Base-by-base conservation (phyloP, 1,284 basidiomycete species). In the Cryptococcus hybrid region DNA sequence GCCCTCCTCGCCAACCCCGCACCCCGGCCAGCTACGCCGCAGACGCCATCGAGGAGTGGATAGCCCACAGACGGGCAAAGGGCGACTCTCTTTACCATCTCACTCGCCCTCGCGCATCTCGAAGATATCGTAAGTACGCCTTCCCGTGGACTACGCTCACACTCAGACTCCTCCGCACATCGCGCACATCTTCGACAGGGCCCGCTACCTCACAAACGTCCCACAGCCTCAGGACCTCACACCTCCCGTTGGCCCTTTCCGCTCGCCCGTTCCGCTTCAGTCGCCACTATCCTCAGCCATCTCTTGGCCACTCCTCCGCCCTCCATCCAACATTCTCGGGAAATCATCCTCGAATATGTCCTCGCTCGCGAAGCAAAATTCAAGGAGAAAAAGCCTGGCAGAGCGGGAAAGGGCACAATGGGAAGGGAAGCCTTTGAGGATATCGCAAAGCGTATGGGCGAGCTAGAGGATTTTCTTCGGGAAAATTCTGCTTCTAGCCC, bases 261-360 rank as follows among this genome's bases (percentile, higher is more conserved):
- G 5, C 62, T 70, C 3, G 59, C 68, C 5, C 58, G 68, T 1
- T 73, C 74, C 2, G 64, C 69, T 2, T 69, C 71, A 0, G 57
- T 74, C 2, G 57, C 63, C 11, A 66, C 73, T 0, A 63, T 74
- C 36, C 60, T 76, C 2, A 57, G 63, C 39, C 71, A 73, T 48
- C 66, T 76, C 42, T 49, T 71, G 3, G 70, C 68, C 0, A 56
- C 67, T 11, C 73, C 74, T 0, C 53, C 64, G 1, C 73, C 74
- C 3, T 62, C 69, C 12, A 58, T 78, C 11, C 69, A 71, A 45
- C 69, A 73, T 36, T 72, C 73, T 4, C 66, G 75, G 7, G 71
- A 78, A 59, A 70, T 76, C 56, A 69, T 78, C n/a, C 65, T 76
- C 15, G 77, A 78, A 53, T 78, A 72, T 57, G 69, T 71, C 0